Evolutionary conservation across 2,329 filamentous ascomycete species (phyloP), one percentile per base, ranked within the genome.

Genomic region (Neurospora sp.): DNA sequence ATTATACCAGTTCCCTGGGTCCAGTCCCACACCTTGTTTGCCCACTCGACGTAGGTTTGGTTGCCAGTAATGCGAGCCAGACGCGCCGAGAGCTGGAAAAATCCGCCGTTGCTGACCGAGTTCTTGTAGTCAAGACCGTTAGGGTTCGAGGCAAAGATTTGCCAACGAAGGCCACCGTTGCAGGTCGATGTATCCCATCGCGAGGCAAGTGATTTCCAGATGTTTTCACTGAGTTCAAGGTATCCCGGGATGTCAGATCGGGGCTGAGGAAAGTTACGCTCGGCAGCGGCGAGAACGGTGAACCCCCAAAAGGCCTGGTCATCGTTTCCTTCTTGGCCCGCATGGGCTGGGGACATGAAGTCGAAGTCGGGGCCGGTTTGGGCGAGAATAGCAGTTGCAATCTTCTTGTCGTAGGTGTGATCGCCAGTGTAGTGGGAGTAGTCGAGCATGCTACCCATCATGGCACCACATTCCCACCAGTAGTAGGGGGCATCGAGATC

Each of bases 101-200:
- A 88, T n/a, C 89, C 90, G 58, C 91, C 92, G 78, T 96, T 96
- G 72, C 89, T 90, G 74, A 94, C 87, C 17, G 89, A 86, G 81
- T 95, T 95, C 80, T 94, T 96, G 85, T 96, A 96, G 76, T 88
- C 85, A 78, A 93, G 90, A 15, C 93, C 93, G 72, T 89, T 89
- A 66, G 82, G 82, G 77, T 96, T 95, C 75, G 86, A 87, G 1
- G 85, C 81, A 78, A 90, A 94, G 74, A 97, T 93, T 81, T 97
- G 93, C 92, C 92, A 95, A 70, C 88, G 84, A 66, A 96, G 81
- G 4, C 93, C 93, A 71, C 93, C 93, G 36, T 83, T 84, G 76
- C 93, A 96, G 46, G 82, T 80, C 0, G 83, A 81, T 0, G 81
- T 84, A 77, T 94, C 89, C 93, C 93, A 96, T 66, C 93, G 87